These are phyloP conservation scores for Zygoascus tannicola DNA, from an alignment of 805 yeast species.

Conservation along the genomic window DNA sequence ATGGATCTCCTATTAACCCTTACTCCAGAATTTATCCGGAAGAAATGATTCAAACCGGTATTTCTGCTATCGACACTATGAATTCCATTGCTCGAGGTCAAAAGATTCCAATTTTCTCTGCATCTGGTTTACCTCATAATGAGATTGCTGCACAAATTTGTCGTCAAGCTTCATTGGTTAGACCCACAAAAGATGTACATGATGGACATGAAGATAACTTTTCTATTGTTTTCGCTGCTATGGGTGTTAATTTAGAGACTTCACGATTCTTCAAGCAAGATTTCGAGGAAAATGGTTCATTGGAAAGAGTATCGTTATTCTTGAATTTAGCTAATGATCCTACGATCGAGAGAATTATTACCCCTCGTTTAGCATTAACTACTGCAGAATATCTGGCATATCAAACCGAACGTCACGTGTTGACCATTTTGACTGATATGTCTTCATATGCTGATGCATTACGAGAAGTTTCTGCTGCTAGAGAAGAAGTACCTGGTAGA, in stretches of 20 bases:
- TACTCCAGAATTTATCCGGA: conserved; percentile 98
- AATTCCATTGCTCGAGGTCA: conserved; percentile 99
- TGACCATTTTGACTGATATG: conserved; percentile 98
- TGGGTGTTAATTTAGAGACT: conserved; percentile 99
- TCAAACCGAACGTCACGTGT: conserved; percentile 98
- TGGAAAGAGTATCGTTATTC: conserved; percentile 95
- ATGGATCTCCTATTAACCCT: conserved; percentile 98
- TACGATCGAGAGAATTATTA: conserved; percentile 97
- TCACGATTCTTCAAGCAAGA: conserved; percentile 98
- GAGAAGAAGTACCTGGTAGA: conserved; percentile 99
- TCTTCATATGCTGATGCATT: conserved; percentile 99
- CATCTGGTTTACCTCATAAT: conserved; percentile 98
- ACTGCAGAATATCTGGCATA: conserved; percentile 98
- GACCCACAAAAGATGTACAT: conserved; percentile 99
- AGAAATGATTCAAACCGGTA: conserved; percentile 99
- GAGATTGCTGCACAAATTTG: conserved; percentile 99
- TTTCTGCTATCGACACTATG: conserved; percentile 98
- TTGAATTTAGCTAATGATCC: conserved; percentile 98
- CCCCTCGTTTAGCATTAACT: conserved; percentile 97
- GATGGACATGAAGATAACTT: conserved; percentile 99
- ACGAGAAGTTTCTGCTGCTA: conserved; percentile 99
- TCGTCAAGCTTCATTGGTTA: conserved; percentile 98
- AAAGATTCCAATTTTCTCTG: conserved; percentile 97
- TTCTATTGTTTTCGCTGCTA: conserved; percentile 98
- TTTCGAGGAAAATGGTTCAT: conserved; percentile 97